Evolutionary conservation across 805 yeast species (phyloP), one percentile per base, ranked within the genome.

Genomic region (Barnettozyma sucrosica): DNA sequence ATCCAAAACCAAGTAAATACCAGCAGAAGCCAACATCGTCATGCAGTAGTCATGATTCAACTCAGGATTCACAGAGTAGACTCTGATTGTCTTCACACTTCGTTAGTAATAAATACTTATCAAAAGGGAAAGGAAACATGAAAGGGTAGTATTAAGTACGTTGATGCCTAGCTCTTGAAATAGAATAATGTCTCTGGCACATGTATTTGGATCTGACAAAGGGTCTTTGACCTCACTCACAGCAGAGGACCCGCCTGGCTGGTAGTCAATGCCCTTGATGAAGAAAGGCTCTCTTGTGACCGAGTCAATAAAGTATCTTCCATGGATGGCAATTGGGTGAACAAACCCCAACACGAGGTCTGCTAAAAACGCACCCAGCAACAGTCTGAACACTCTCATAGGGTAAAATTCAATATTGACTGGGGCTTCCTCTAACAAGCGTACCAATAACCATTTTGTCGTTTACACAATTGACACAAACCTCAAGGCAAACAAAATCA

Each of bases 181-280:
- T 24, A 89, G 68, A 14, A 74, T 70, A 19, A 88, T 79, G 63
- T 92, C 98, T 55, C 97, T 76, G 5, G 90, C 84, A 69, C 98
- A 92, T 18, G 66, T 59, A 11, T 74, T 67, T 4, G 81, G 74
- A 57, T 88, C 83, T 2, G 96, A 83, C 38, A 92, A 70, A 0
- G 97, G 96, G 61, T 92, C 98, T 9, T 56, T 62, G 7, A 58
- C 51, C 3, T 58, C 65, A n/a, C 69, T 69, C 21, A 81, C 81
- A 0, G 82, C 90, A 0, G 96, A 82, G 0, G 96, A 83, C 0
- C 97, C 98, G 9, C 97, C 97, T 0, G 97, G 97, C 61, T 92
- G 97, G 62, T 90, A 90, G 64, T 92, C 98, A 1, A 92, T 85
- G 18, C 98, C 98, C 64, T 79, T 83, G 33, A 90, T 75, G 56